phyloP scores from a whole-genome alignment of 805 yeast genomes.

The Cyberlindnera amylophila region DNA sequence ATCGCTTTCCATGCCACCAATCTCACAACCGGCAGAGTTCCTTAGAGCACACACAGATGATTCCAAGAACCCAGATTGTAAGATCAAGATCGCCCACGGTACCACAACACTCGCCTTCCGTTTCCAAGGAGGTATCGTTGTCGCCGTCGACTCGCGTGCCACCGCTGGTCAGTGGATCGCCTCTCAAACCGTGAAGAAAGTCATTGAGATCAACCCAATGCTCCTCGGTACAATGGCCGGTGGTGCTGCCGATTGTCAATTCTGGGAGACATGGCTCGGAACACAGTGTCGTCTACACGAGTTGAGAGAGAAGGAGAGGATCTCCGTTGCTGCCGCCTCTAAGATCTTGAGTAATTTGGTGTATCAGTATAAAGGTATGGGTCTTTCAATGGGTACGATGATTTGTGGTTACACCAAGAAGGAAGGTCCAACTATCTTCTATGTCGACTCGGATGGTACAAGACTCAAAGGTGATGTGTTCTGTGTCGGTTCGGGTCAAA shows the following conservation, averaged over 20 bases:
- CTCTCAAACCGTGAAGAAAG: slow-evolving; percentile 96
- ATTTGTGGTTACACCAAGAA: slow-evolving; percentile 93
- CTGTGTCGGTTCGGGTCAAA: slow-evolving; percentile 98
- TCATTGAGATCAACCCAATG: slow-evolving; percentile 92
- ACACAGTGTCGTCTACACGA: slow-evolving; percentile 94
- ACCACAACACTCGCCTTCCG: slow-evolving; percentile 98
- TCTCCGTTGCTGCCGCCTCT: slow-evolving; percentile 94
- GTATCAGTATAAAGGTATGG: slow-evolving; percentile 94
- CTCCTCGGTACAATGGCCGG: slow-evolving; percentile 98
- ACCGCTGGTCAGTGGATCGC: slow-evolving; percentile 98
- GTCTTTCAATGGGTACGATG: slow-evolving; percentile 99
- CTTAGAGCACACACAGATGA: slow-evolving; percentile 98
- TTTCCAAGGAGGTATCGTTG: slow-evolving; percentile 91
- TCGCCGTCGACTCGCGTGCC: slow-evolving; percentile 97
- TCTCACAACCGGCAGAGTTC: slow-evolving; percentile 85
- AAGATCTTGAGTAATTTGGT: slow-evolving; percentile 88
- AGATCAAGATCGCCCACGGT: slow-evolving; percentile 96
- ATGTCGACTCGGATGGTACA: slow-evolving; percentile 96
- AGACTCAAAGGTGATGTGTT: slow-evolving; percentile 91
- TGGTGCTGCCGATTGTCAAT: slow-evolving; percentile 99
- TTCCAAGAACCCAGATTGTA: slow-evolving; percentile 86
- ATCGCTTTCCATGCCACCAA: slow-evolving; percentile 70
- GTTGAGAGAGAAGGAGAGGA: slow-evolving; percentile 89
- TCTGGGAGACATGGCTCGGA: slow-evolving; percentile 99
- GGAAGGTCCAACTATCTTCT: slow-evolving; percentile 93